Conservation (phyloP, 345 rosid genomes). For the Trapa bicornis region DNA sequence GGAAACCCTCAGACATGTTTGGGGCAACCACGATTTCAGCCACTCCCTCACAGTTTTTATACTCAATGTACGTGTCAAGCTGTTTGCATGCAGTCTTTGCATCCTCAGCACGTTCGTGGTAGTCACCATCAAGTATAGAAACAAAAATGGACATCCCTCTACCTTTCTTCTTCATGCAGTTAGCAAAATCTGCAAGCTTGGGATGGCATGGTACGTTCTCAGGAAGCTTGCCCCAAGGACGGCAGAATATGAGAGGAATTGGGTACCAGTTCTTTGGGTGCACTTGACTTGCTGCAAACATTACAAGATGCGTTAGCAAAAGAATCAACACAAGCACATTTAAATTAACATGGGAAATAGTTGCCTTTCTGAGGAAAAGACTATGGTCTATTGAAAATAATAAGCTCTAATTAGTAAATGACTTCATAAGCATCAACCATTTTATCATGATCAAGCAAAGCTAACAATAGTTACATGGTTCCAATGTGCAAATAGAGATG, state of each 20-base stretch:
- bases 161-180: slow-evolving; percentile 99
- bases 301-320: background rate
- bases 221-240: slow-evolving; percentile 99
- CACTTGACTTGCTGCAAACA: slow-evolving; percentile 82
- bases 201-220: slow-evolving; percentile 99
- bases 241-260: slow-evolving; percentile 89
- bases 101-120: slow-evolving; percentile 91
- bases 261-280: slow-evolving; percentile 99
- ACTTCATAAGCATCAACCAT: background rate
- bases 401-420: background rate
- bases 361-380: background rate
- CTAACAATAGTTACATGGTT: background rate
- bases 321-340: background rate
- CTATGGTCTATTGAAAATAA: background rate
- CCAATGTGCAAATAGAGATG: background rate
- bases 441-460: background rate
- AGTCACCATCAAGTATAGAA: slow-evolving; percentile 85
- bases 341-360: background rate
- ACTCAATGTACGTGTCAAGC: slow-evolving; percentile 75
- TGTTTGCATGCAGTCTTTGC: slow-evolving; percentile 87
- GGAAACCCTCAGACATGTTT: slow-evolving; percentile 90
- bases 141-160: slow-evolving; percentile 97
- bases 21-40: slow-evolving; percentile 99
- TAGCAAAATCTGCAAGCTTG: slow-evolving; percentile 94
- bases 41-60: slow-evolving; percentile 93